Percentiles rank a stretch among this genome's conserved stretches.
These are phyloP conservation scores for Takakia lepidozioides DNA, from an alignment of 225 moss, liverwort and hornwort genomes.

Conservation along the genomic window DNA sequence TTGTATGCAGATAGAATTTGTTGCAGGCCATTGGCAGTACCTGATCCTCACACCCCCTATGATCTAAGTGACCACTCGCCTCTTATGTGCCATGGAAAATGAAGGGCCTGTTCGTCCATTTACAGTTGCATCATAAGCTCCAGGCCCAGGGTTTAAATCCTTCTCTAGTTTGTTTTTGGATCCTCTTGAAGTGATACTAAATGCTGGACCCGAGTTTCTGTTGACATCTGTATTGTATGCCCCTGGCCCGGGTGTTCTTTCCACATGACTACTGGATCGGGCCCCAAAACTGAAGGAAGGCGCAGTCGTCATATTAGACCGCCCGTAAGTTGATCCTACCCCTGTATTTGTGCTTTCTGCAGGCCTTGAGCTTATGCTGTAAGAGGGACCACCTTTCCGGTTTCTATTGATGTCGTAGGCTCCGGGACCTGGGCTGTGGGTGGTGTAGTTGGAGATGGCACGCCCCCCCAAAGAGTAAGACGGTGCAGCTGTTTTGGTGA, in stretches of 20 bases:
- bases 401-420: slow-evolving; percentile 17
- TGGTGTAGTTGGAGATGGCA: background rate
- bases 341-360: background rate
- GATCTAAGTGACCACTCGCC: too few species aligned
- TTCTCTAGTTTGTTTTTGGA: slow-evolving; percentile 22
- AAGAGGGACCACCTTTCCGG: background rate
- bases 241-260: slow-evolving; percentile 26
- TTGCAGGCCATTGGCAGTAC: too few species aligned
- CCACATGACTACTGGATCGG: slow-evolving; percentile 1
- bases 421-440: slow-evolving; percentile 29
- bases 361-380: background rate
- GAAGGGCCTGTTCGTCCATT: slow-evolving; percentile 1
- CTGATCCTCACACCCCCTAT: too few species aligned
- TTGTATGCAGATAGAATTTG: too few species aligned
- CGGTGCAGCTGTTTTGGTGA: slow-evolving; percentile 17
- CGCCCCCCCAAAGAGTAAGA: slow-evolving; percentile 29
- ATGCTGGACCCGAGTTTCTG: slow-evolving; percentile 13
- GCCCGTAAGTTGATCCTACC: slow-evolving; percentile 1
- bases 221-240: slow-evolving; percentile 22
- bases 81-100: slow-evolving; percentile 5
- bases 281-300: slow-evolving; percentile 32
- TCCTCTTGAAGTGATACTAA: slow-evolving; percentile 21
- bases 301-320: slow-evolving; percentile 14
- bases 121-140: slow-evolving; percentile 19
- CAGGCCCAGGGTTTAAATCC: slow-evolving; percentile 20